These are phyloP conservation scores for Centaurea solstitialis DNA, from an alignment of 129 eudicot genomes.

Conservation along the genomic window DNA sequence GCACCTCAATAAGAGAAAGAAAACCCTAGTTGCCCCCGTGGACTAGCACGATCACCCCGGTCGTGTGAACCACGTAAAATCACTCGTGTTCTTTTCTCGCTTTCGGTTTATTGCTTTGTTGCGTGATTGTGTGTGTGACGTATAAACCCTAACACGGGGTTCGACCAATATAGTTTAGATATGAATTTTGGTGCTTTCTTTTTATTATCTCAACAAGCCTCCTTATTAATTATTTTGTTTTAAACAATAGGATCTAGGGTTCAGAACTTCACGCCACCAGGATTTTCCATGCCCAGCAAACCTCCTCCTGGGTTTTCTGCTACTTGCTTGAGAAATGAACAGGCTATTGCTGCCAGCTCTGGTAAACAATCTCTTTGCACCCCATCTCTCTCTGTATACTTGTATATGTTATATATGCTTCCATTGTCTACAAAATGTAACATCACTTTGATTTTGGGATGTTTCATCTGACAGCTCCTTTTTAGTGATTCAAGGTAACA, in stretches of 20 bases:
- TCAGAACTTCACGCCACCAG: slow-evolving; percentile 59
- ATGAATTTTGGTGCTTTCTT: background rate
- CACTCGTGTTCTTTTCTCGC: no score
- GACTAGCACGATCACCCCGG: no score
- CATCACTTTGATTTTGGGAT: background rate
- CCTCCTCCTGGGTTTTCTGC: slow-evolving; percentile 75
- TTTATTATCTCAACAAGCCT: background rate
- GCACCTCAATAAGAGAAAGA: no score
- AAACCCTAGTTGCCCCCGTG: no score
- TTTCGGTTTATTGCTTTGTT: no score
- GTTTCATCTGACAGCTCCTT: background rate
- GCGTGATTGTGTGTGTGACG: no score
- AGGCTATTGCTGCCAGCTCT: slow-evolving; percentile 43
- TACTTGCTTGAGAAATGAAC: slow-evolving; percentile 39
- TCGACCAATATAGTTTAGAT: background rate
- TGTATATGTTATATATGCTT: background rate
- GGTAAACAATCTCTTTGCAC: slow-evolving; percentile 39
- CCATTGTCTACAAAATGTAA: background rate
- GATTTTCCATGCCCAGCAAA: slow-evolving; percentile 44
- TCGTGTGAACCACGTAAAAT: no score
- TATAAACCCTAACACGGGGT: no score
- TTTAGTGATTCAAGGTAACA: background rate
- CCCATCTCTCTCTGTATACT: slow-evolving; percentile 5
- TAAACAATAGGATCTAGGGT: slow-evolving; percentile 47
- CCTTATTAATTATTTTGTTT: background rate